These are phyloP conservation scores for Nakazawaea molendinolei DNA, from an alignment of 805 yeast species.

Conservation along the genomic window DNA sequence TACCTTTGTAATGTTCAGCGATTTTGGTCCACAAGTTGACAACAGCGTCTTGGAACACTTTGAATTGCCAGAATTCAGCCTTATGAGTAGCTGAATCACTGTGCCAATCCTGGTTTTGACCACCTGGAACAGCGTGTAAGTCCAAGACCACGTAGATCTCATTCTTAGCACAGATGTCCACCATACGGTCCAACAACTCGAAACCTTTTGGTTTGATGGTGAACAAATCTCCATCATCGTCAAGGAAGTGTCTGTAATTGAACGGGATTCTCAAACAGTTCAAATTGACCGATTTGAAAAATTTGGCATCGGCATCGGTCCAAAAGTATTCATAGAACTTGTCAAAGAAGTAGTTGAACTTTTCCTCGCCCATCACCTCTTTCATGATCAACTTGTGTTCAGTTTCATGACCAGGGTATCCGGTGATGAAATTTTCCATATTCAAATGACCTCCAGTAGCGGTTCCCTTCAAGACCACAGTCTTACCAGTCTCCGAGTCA, in stretches of 20 bases:
- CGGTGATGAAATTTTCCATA: slow-evolving; percentile 52
- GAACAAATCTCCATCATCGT: slow-evolving; percentile 39
- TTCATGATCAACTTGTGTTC: slow-evolving; percentile 38
- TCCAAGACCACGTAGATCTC: slow-evolving; percentile 44
- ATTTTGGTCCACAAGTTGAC: slow-evolving; percentile 38
- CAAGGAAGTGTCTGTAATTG: slow-evolving; percentile 43
- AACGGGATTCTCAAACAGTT: slow-evolving; percentile 45
- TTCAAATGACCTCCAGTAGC: slow-evolving; percentile 46
- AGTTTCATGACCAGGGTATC: slow-evolving; percentile 47
- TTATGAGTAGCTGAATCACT: slow-evolving; percentile 40
- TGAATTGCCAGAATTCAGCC: slow-evolving; percentile 44
- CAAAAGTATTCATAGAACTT: slow-evolving; percentile 48
- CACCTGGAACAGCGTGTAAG: slow-evolving; percentile 45
- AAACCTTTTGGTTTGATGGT: slow-evolving; percentile 38
- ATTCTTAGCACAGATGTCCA: slow-evolving; percentile 37
- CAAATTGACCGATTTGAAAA: slow-evolving; percentile 34
- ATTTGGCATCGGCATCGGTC: slow-evolving; percentile 43
- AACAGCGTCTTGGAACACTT: slow-evolving; percentile 39
- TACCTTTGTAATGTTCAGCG: slow-evolving; percentile 39
- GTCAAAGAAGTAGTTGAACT: slow-evolving; percentile 41
- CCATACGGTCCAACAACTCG: slow-evolving; percentile 33
- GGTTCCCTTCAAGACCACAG: slow-evolving; percentile 39
- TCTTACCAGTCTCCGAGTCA: slow-evolving; percentile 27
- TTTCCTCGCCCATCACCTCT: slow-evolving; percentile 37
- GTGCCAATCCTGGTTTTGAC: slow-evolving; percentile 53